Evolutionary conservation across 345 rosid species (phyloP).

Genomic region (Salix exigua): DNA sequence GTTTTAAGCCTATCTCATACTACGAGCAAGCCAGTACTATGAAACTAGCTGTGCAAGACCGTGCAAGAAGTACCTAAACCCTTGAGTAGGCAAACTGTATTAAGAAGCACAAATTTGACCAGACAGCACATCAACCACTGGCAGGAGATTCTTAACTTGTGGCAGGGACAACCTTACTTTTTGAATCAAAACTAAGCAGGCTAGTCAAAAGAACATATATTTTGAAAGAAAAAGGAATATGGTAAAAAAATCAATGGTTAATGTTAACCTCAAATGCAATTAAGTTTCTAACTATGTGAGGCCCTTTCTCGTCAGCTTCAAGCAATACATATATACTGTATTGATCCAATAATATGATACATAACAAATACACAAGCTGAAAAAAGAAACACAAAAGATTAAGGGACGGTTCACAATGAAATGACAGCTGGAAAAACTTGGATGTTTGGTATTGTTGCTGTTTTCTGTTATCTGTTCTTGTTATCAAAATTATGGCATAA

Average conservation of each 20-base stretch:
- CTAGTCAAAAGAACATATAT: not conserved
- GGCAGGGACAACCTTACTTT: not conserved
- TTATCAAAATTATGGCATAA: no score
- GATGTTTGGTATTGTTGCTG: no score
- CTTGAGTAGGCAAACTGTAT: not conserved
- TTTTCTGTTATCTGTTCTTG: no score
- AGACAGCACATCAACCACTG: not conserved
- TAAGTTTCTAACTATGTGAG: not conserved
- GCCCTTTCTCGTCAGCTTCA: not conserved
- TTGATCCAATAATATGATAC: slow-evolving; percentile 2
- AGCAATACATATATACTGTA: not conserved
- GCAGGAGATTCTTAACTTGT: not conserved
- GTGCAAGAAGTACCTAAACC: not conserved
- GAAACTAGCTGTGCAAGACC: no score
- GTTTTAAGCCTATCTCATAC: no score
- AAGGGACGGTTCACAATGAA: not conserved
- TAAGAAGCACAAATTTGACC: not conserved
- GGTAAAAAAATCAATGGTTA: not conserved
- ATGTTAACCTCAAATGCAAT: not conserved
- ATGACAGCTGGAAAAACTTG: not conserved
- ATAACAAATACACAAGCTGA: not conserved
- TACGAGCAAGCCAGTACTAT: not conserved
- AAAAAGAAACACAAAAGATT: not conserved
- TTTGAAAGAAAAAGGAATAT: not conserved
- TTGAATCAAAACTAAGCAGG: not conserved